These are phyloP conservation scores for Penicillium italicum DNA, from an alignment of 2,329 filamentous ascomycete genomes.

Conservation along the genomic window DNA sequence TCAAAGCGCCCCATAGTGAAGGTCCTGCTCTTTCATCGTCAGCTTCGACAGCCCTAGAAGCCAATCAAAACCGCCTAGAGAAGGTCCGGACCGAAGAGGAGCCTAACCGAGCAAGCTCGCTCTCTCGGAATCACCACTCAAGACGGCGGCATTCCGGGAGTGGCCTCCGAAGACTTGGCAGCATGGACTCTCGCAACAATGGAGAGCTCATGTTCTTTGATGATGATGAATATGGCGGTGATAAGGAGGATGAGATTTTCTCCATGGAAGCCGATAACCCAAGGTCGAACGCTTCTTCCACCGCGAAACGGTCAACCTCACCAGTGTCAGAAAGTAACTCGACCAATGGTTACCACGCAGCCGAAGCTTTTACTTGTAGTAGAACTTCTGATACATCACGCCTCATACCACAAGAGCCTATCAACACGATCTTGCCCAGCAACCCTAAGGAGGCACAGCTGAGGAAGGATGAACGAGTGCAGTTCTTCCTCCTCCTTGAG, in stretches of 20 bases:
- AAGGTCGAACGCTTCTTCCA: slow-evolving; percentile 2
- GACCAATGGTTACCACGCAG: background rate
- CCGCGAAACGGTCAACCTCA: slow-evolving; percentile 13
- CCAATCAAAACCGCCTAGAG: slow-evolving; percentile 33
- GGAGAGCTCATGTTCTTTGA: slow-evolving; percentile 89
- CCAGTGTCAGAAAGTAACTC: slow-evolving; percentile 9
- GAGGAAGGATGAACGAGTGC: slow-evolving; percentile 59
- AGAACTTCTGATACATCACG: slow-evolving; percentile 4
- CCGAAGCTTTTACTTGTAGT: background rate
- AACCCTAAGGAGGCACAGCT: slow-evolving; percentile 73
- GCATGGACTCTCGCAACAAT: slow-evolving; percentile 64
- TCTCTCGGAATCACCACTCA: slow-evolving; percentile 29
- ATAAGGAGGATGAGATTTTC: slow-evolving; percentile 69
- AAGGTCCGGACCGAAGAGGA: slow-evolving; percentile 35
- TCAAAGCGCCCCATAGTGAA: slow-evolving; percentile 25
- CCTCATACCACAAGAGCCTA: slow-evolving; percentile 16
- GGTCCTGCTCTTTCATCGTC: slow-evolving; percentile 36
- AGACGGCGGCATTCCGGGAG: slow-evolving; percentile 80
- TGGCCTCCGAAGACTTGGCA: slow-evolving; percentile 71
- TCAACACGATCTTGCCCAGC: slow-evolving; percentile 49
- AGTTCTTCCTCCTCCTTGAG: slow-evolving; percentile 90
- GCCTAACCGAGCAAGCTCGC: slow-evolving; percentile 45
- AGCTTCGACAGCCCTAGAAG: slow-evolving; percentile 38
- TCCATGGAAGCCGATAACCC: slow-evolving; percentile 59
- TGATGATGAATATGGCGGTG: slow-evolving; percentile 79